Percentiles rank a stretch among this genome's conserved stretches.
Evolutionary conservation across 805 yeast genomes (phyloP).

Genomic region (Candida maris): DNA sequence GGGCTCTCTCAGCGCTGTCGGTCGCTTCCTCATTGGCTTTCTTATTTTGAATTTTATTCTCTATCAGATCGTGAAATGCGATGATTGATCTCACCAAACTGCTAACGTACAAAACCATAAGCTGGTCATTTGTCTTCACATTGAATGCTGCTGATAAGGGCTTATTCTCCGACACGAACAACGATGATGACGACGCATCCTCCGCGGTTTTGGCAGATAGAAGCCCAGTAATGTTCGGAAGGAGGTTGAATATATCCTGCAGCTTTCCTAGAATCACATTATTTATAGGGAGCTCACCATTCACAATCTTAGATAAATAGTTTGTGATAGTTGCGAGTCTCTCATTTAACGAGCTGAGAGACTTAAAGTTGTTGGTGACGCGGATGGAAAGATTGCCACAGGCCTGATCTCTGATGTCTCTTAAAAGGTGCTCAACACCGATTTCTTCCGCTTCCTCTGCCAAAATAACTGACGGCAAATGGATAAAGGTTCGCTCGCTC

Average conservation of each 20-base stretch:
- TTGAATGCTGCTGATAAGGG: constrained; percentile 73
- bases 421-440: constrained; percentile 92
- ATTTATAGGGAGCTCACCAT: constrained; percentile 75
- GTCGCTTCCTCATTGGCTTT: constrained; percentile 35
- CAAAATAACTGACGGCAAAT: constrained; percentile 85
- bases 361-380: constrained; percentile 84
- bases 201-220: constrained; percentile 12
- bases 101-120: constrained; percentile 89
- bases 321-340: constrained; percentile 72
- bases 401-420: constrained; percentile 95
- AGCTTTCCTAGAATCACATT: constrained; percentile 87
- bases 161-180: constrained; percentile 14
- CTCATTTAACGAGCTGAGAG: constrained; percentile 79
- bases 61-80: constrained; percentile 95
- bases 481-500: constrained; percentile 88
- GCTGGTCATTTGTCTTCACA: constrained; percentile 89
- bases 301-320: constrained; percentile 72
- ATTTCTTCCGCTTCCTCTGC: constrained; percentile 99
- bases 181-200: neutral
- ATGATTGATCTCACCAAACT: constrained; percentile 90
- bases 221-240: constrained; percentile 67
- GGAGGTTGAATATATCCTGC: constrained; percentile 89
- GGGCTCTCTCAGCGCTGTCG: constrained; percentile 16
- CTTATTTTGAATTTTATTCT: constrained; percentile 86
- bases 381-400: constrained; percentile 87